Evolutionary conservation across 495 filamentous ascomycete species (phyloP), one percentile per base, ranked within the genome.

Genomic region (Lepidopterella palustris): DNA sequence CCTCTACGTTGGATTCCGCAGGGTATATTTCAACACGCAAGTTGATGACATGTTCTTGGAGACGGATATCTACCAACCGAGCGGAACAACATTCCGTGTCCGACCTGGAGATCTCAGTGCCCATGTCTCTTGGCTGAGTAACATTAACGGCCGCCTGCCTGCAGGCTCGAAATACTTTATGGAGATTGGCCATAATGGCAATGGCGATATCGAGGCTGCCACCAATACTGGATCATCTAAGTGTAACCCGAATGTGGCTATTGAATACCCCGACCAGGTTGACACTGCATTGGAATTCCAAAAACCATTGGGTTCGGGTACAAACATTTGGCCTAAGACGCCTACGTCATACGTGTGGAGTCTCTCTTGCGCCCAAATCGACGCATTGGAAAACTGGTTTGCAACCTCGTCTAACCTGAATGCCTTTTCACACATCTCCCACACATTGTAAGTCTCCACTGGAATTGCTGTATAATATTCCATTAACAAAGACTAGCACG

Each of bases 1-100:
- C 32, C 61, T 83, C 3, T 79, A 81, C 60, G 72, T 79, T 11
- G 80, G 79, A 26, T 78, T 79, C 57, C 79, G 83, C 48, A 76
- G 82, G 48, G 71, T 80, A 55, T 77, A 81, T 62, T 63, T 84
- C 45, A 79, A 74, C 66, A 82, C 82, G n/a, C 83, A 85, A 70
- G 81, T 86, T 25, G 83, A 86, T 64, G 83, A 86, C 67, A 81
- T 86, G 78, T 79, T 84, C 61, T 68, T 86, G 5, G 70, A 74
- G 32, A 79, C 82, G 1, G 74, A 77, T 10, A 73, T 86, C 45
- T 86, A 85, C 68, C 70, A 72, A 11, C 72, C 73, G n/a, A 61
- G 32, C 47, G 73, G 70, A 0, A 71, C 59, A 0, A 74, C 70
- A 4, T 86, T 80, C 71, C 79, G 80, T 25, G 72, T 82, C 67